Base-by-base conservation (phyloP, 2,329 filamentous ascomycete genomes). In the Colletotrichum camelliae region DNA sequence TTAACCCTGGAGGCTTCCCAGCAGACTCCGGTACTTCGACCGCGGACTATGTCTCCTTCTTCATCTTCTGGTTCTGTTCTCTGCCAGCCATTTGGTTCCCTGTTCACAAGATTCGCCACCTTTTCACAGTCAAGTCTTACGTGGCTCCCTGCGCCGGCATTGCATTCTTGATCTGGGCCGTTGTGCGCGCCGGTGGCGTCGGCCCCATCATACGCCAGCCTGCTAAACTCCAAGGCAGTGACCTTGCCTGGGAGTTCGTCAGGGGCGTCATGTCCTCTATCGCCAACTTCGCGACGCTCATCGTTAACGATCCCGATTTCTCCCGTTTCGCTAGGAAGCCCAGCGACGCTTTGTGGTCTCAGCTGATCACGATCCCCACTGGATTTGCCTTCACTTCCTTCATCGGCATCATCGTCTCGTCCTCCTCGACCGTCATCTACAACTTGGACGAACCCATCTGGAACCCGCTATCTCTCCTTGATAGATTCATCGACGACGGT, bases 121-220 rank as follows among this genome's bases (percentile, higher is more conserved):
- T 98, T 5, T 98, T 98, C 86, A 98, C 96, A 0, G 94, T 95
- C 81, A 98, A 98, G 86, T 93, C 96, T 1, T 94, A 92, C 81
- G 91, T 97, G 75, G 96, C 97, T 0, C 96, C 96, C 0, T 89
- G 90, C 48, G 95, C 95, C n/a, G 96, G 94, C 67, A 88, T 98
- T 66, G 92, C 94, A 16, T 97, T 97, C 84, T 94, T 98, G 84
- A 93, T 95, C 81, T 98, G 96, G 96, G 91, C 95, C 3, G 89
- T 98, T 31, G 92, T 95, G 43, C 91, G 94, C 31, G 96, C 96
- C 35, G 91, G 95, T 58, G 96, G 96, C 1, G 90, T 96, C 74
- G 96, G 96, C 2, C 95, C 95, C 1, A 95, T 98, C 79, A 89
- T 98, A 29, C 88, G 92, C 72, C 93, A 96, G 81, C 87, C 90